Percentiles rank a stretch among this genome's conserved stretches.
Evolutionary conservation across 257 asterid genomes (phyloP).

Genomic region (Ajuga chamaepitys): DNA sequence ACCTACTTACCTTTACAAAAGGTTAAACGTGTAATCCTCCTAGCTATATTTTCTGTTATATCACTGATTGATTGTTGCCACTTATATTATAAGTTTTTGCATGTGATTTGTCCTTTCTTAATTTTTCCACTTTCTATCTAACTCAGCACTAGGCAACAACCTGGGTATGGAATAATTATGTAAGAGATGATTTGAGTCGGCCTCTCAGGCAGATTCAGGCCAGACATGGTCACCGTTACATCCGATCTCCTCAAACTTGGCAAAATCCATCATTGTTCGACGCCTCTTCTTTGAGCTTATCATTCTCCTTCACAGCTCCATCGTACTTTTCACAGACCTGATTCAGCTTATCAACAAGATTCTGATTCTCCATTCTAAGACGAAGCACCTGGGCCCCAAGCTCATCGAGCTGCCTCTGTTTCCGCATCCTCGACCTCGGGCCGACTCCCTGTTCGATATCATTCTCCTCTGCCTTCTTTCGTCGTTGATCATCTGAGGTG

Average conservation of each 20-base stretch:
- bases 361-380: conserved; percentile 27
- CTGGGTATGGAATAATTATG: too few relatives aligned
- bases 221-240: conserved; percentile 19
- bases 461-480: conserved; percentile 47
- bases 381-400: conserved; percentile 34
- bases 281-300: conserved; percentile 33
- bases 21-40: too few relatives aligned
- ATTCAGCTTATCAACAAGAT: conserved; percentile 30
- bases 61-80: too few relatives aligned
- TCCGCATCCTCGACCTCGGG: conserved; percentile 64
- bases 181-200: too few relatives aligned
- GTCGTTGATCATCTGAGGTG: conserved; percentile 17
- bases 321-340: conserved; percentile 25
- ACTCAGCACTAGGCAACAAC: too few relatives aligned
- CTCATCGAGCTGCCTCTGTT: conserved; percentile 55
- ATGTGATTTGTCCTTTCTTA: too few relatives aligned
- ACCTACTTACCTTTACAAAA: too few relatives aligned
- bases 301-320: conserved; percentile 28
- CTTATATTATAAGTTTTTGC: too few relatives aligned
- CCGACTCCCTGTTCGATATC: conserved; percentile 60
- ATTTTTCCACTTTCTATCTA: too few relatives aligned
- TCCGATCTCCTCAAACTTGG: conserved; percentile 14
- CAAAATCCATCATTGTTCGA: conserved; percentile 5
- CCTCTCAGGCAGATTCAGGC: conserved; percentile 26
- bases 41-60: too few relatives aligned